Evolutionary conservation across 1,139 yeast species (phyloP), one percentile per base, ranked within the genome.

Genomic region (Taiozyma sp.): DNA sequence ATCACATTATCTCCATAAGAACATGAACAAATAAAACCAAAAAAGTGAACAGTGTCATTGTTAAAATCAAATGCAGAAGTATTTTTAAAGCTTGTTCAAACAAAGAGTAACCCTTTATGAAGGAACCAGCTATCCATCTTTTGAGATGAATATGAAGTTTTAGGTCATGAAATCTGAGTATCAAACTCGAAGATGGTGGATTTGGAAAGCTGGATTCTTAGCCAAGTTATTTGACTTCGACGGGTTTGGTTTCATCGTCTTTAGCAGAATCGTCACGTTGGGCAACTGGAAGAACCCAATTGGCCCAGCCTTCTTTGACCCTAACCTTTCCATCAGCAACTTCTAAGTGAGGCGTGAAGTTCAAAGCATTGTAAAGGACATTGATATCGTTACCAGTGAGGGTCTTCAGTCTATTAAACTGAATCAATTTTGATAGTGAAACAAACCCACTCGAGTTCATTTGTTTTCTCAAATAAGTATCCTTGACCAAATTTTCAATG

Each of bases 401-500:
- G 46, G 77, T 76, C 64, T 82, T 79, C 53, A 90, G 83, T 63
- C 96, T 79, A 72, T 84, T 84, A 69, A 90, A 90, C 57, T 78
- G 75, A 56, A 89, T 83, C 58, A 90, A 74, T 52, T 82, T 76
- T 30, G 76, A 70, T 42, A 80, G 61, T 29, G 72, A 70, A 48
- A 70, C 61, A 59, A 79, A 80, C 23, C 83, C 84, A 45, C 70
- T 73, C 32, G 75, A 70, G 69, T 85, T 83, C 96, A 90, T 89
- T 62, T 84, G 86, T 60, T 80, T 80, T 69, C 96, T 81, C 66
- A 90, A 76, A 67, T 71, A 89, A 51, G 84, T 72, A 69, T 90
- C 97, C 70, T 87, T 86, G 61, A 87, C 74, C 67, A 90, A 77
- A 69, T 90, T 90, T 58, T 87, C 95, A 49, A 83, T 76, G 10